Evolutionary conservation across 176 grass and related monocot species (phyloP), one percentile per base, ranked within the genome.

Genomic region (Eleusine coracana): DNA sequence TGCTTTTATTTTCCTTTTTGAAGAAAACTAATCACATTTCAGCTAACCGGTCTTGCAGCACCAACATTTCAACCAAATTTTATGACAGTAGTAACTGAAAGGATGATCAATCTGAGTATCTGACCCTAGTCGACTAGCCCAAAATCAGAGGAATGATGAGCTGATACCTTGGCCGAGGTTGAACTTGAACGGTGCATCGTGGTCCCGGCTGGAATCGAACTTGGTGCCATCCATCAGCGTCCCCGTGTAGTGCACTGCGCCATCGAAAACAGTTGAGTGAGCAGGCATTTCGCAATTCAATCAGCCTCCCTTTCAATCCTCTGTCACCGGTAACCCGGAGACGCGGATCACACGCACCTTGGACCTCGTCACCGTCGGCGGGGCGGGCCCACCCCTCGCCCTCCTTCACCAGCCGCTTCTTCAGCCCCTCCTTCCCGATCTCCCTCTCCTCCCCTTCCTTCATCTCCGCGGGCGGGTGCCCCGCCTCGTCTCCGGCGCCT

Each of bases 221-320:
- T 89, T 97, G 42, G 94, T 90, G 71, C 91, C 94, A 20, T 97
- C 89, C 70, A 70, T 44, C 51, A 94, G 85, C 46, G 89, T 97
- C 50, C 94, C 94, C 23, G 91, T 97, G 87, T 97, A 97, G 77
- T 94, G 94, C 71, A 97, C 94, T 97, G 86, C 79, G 38, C 21
- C 16, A 70, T 23, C 11, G 3, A 54, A 5, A 42, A 23, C 3
- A 63, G 3, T 34, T 28, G 45, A 70, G n/a, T 73, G 42, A 83
- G 69, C 25, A 68, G 10, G 23, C 63, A 21, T 14, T 73, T 59
- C 75, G 29, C 14, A 83, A 52, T 39, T 2, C 7, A 62, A 50
- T 1, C 21, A 61, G 8, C 21, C 3, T 8, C n/a, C n/a, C 58
- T 10, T 27, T 27, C n/a, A 27, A 61, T 61, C 9, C 58, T 7